phyloP scores from a whole-genome alignment of 129 eudicot species.

The Escallonia herrerae region DNA sequence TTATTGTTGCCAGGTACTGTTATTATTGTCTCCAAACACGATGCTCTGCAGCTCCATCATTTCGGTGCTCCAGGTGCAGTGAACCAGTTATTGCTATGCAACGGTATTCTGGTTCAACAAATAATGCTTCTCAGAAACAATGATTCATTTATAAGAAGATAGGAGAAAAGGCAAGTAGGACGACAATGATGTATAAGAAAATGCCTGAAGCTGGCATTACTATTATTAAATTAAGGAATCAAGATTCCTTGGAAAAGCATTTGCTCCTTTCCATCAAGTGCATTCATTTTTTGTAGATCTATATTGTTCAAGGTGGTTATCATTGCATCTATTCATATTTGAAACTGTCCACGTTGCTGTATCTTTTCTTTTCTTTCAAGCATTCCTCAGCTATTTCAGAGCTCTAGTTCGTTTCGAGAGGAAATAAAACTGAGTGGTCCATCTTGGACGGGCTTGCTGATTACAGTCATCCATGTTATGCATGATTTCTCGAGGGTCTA shows the following conservation, averaged over 20 bases:
- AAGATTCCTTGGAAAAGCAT: conserved; percentile 24
- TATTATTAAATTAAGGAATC: conserved; percentile 20
- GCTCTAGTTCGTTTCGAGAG: no score
- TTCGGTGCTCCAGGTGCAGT: conserved; percentile 79
- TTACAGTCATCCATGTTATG: no score
- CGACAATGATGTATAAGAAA: conserved; percentile 29
- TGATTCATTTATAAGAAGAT: conserved; percentile 8
- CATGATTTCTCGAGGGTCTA: no score
- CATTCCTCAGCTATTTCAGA: no score
- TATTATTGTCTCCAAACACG: conserved; percentile 94
- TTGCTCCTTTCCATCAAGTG: conserved; percentile 28
- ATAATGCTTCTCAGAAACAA: conserved; percentile 14
- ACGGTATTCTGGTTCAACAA: conserved; percentile 50
- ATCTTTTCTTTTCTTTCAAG: no score
- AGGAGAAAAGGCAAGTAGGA: conserved; percentile 15
- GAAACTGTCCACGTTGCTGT: no score
- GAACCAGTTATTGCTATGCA: conserved; percentile 93
- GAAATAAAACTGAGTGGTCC: no score
- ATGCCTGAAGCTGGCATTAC: conserved; percentile 25
- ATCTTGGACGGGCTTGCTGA: no score
- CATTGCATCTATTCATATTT: not conserved
- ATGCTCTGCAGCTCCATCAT: conserved; percentile 70
- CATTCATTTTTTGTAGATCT: conserved; percentile 31
- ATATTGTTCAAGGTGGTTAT: conserved; percentile 3
- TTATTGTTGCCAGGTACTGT: conserved; percentile 46